Evolutionary conservation across 106 monocot genomes (phyloP), one percentile per base, ranked within the genome.

Genomic region (Chionographis japonica): DNA sequence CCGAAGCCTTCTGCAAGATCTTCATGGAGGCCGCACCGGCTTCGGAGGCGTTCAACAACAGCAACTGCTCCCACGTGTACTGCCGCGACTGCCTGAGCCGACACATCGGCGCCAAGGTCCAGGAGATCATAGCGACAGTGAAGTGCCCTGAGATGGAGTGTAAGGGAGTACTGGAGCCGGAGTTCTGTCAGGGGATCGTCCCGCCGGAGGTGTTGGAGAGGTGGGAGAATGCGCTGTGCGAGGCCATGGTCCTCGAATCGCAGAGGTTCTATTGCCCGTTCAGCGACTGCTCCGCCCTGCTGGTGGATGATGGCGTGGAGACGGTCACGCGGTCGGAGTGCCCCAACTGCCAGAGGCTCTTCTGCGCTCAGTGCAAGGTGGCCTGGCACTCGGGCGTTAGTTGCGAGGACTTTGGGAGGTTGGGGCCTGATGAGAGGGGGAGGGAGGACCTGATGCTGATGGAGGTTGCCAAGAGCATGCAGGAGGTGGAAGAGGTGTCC

Each of bases 401-500:
- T 12, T 87, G 86, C 42, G 56, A 60, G 53, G 75, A 75, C 19
- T 82, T 61, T 40, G 17, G 62, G 68, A 61, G 39, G 14, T 9
- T 81, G 46, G 68, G 67, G 3, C 3, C 8, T 12, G 74, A 73
- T 18, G 79, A 88, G 62, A 79, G 62, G 56, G 54, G 41, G 14
- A 60, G 20, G 52, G 76, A 81, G 67, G 92, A 86, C 69, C 40
- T 77, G 4, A 51, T 84, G 68, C 66, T 93, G 59, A 41, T 80
- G 56, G 36, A 81, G 60, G 8, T 83, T 40, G 92, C 83, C 1
- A 72, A 75, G 68, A 27, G 20, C 0, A 77, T 59, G 50, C 0
- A 77, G 62, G 50, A 68, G 76, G 13, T 89, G 92, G 85, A 68
- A 73, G 78, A 78, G 79, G 70, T 92, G 92, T 56, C 85, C 88